Evolutionary conservation across 345 rosid species (phyloP).

Genomic region (Cochlearia excelsa): DNA sequence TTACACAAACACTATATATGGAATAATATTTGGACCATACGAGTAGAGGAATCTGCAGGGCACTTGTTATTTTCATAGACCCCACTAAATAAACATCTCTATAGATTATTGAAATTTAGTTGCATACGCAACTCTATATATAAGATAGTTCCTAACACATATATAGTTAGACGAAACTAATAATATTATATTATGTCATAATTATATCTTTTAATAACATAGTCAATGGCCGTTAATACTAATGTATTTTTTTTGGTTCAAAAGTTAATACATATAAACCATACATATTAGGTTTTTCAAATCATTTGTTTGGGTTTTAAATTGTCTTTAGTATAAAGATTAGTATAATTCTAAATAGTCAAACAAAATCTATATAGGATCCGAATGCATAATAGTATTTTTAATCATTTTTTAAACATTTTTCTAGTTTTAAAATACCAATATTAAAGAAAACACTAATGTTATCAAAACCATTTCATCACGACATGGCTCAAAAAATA

Average conservation of each 20-base stretch:
- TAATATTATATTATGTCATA: background rate
- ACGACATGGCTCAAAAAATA: constrained; percentile 10
- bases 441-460: background rate
- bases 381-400: too few relatives aligned
- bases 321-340: too few relatives aligned
- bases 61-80: constrained; percentile 27
- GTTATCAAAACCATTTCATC: constrained; percentile 3
- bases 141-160: background rate
- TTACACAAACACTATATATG: background rate
- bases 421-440: too few relatives aligned
- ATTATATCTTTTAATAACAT: background rate
- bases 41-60: constrained; percentile 30
- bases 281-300: too few relatives aligned
- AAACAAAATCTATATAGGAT: too few relatives aligned
- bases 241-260: too few relatives aligned
- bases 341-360: too few relatives aligned
- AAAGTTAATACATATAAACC: too few relatives aligned
- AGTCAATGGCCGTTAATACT: background rate
- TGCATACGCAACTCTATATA: constrained; percentile 27
- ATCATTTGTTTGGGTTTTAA: too few relatives aligned
- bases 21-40: constrained; percentile 13
- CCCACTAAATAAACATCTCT: constrained; percentile 19
- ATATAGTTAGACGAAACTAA: background rate
- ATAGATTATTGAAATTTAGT: constrained; percentile 6
- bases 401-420: too few relatives aligned